Conservation (phyloP, 805 yeast genomes). For the Nakazawaea wyomingensis region DNA sequence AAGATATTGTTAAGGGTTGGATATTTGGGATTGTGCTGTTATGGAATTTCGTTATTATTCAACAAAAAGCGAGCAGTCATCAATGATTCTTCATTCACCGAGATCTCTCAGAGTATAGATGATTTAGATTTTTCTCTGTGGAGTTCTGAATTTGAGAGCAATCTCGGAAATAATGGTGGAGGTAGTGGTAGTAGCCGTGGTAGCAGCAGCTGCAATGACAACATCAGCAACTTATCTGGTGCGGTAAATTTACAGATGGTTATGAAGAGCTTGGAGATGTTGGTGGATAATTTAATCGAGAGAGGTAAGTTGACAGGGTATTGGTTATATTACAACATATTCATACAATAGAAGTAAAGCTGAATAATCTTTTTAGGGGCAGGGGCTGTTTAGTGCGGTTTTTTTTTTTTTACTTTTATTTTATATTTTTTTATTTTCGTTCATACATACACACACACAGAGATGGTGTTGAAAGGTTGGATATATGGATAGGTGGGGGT, state of each 20-base stretch:
- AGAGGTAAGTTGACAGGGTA: constrained; percentile 9
- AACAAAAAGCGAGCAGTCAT: not conserved
- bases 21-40: constrained; percentile 9
- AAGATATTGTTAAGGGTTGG: constrained; percentile 8
- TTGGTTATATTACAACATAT: constrained; percentile 9
- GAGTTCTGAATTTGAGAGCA: too few species aligned
- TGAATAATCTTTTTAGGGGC: not conserved
- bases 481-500: too few species aligned
- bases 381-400: too few species aligned
- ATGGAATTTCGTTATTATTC: constrained; percentile 2
- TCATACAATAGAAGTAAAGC: not conserved
- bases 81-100: too few species aligned
- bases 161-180: not conserved
- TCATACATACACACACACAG: too few species aligned
- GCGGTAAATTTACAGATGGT: not conserved
- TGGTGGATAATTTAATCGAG: constrained; percentile 5
- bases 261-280: not conserved
- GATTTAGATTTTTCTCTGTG: not conserved
- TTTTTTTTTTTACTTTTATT: too few species aligned
- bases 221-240: too few species aligned
- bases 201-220: too few species aligned
- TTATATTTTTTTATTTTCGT: too few species aligned
- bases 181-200: not conserved
- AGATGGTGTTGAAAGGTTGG: too few species aligned
- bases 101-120: not conserved